Base-by-base conservation (phyloP, 2,329 filamentous ascomycete species). In the Monosporascus ibericus region DNA sequence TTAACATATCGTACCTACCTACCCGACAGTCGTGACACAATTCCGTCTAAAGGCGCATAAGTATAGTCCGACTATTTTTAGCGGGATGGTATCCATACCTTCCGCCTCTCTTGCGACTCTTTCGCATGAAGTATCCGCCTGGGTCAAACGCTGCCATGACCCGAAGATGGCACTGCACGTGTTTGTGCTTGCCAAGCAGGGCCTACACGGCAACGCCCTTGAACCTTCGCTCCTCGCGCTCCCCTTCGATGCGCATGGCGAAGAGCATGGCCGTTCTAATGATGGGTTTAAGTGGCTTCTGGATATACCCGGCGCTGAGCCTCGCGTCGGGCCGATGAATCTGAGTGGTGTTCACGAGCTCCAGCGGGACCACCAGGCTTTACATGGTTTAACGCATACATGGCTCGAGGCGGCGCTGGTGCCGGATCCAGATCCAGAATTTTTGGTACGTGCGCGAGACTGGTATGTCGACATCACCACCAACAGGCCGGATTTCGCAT, bases 251-350 rank as follows among this genome's bases (percentile, higher is more conserved):
- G 47, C 30, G n/a, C 27, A 48, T 18, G 47, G 47, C 18, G 27
- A 48, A 7, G 47, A 48, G 17, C 47, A 48, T 20, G 47, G 47
- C 27, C 47, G 27, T 36, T 36, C 47, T 11, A 9, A 15, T 17
- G 47, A 48, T n/a, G 47, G 47, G 5, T 48, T 48, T n/a, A 48
- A 48, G 30, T 48, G 47, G 47, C 47, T 48, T 7, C 47, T 48
- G 27, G 47, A 48, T 25, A 48, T 48, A 36, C 47, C 47, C 6
- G 27, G 47, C 7, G 25, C 47, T 15, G 30, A 48, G 30, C 18
- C 18, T 14, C 27, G 9, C 5, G 36, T 48, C 9, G 27, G 36
- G 1, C 11, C 47, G 9, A 48, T 48, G 47, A 38, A 48, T 22
- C 47, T 48, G 9, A 37, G 30, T 27, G 47, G 30, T 25, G 47